phyloP scores from a whole-genome alignment of 371 early-diverging fungal species.

The Actinomortierella ambigua region DNA sequence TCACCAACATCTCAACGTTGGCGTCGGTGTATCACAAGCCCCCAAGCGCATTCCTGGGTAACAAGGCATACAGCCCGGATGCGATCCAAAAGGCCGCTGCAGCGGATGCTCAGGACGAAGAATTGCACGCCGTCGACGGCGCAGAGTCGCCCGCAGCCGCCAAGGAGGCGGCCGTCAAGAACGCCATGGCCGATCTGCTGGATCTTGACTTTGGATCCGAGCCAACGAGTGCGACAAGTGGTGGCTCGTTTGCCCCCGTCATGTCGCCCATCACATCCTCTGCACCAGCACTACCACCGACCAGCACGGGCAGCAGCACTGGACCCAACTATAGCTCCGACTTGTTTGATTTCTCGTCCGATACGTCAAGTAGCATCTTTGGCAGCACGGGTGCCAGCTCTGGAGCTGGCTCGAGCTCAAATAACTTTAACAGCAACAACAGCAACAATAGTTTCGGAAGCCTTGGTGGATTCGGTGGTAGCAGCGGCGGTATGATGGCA shows the following conservation, averaged over 20 bases:
- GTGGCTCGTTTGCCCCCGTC: slow-evolving; percentile 15
- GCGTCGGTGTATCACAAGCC: slow-evolving; percentile 96
- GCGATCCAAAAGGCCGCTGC: slow-evolving; percentile 53
- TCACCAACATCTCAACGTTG: slow-evolving; percentile 85
- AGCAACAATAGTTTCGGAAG: slow-evolving; percentile 24
- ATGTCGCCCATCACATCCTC: slow-evolving; percentile 1
- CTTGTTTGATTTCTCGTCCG: slow-evolving; percentile 32
- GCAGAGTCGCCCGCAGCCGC: slow-evolving; percentile 49
- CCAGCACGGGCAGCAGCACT: slow-evolving; percentile 1
- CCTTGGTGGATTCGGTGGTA: slow-evolving; percentile 8
- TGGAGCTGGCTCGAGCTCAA: too few relatives aligned
- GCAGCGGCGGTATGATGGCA: slow-evolving; percentile 5
- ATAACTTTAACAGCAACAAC: too few relatives aligned
- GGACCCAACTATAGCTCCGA: slow-evolving; percentile 30
- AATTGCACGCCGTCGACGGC: too few relatives aligned
- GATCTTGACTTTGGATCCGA: slow-evolving; percentile 50
- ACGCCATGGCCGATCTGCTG: slow-evolving; percentile 58
- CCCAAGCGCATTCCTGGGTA: slow-evolving; percentile 78
- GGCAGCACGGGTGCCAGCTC: background rate
- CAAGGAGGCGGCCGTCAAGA: slow-evolving; percentile 60
- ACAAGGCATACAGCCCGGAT: slow-evolving; percentile 65
- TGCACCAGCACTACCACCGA: background rate
- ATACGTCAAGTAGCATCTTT: slow-evolving; percentile 13
- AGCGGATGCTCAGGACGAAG: slow-evolving; percentile 24
- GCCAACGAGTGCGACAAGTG: background rate